These are phyloP conservation scores for Tetracentron sinense DNA, from an alignment of 164 flowering plant species.

Conservation along the genomic window DNA sequence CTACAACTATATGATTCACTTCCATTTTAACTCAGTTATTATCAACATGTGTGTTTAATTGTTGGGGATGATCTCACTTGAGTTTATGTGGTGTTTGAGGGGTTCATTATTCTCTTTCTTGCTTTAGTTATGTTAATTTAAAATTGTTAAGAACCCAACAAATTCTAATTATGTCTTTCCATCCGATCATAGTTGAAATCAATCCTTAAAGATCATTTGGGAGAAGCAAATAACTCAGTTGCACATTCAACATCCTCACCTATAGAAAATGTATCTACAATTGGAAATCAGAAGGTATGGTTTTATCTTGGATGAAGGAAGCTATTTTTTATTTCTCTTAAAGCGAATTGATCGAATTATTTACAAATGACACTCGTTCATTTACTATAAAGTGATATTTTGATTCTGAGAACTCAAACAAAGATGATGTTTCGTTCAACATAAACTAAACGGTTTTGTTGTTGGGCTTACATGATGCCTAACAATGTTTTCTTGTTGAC, in stretches of 20 bases:
- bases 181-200: constrained; percentile 28
- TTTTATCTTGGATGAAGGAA: background rate
- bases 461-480: background rate
- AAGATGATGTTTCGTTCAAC: background rate
- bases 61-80: background rate
- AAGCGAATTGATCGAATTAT: background rate
- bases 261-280: constrained; percentile 16
- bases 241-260: constrained; percentile 21
- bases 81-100: background rate
- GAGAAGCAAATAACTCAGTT: constrained; percentile 21
- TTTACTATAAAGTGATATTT: background rate
- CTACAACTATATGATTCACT: no score
- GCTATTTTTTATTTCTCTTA: background rate
- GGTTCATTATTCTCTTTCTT: background rate
- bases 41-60: background rate
- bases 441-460: no score
- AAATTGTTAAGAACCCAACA: background rate
- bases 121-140: background rate
- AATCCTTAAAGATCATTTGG: constrained; percentile 23
- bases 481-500: background rate
- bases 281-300: constrained; percentile 25
- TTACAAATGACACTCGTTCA: background rate
- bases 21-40: background rate
- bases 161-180: background rate
- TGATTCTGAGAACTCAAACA: background rate